Evolutionary conservation across 208 protist genomes (phyloP).

Genomic region (Wallacemonas sp.): DNA sequence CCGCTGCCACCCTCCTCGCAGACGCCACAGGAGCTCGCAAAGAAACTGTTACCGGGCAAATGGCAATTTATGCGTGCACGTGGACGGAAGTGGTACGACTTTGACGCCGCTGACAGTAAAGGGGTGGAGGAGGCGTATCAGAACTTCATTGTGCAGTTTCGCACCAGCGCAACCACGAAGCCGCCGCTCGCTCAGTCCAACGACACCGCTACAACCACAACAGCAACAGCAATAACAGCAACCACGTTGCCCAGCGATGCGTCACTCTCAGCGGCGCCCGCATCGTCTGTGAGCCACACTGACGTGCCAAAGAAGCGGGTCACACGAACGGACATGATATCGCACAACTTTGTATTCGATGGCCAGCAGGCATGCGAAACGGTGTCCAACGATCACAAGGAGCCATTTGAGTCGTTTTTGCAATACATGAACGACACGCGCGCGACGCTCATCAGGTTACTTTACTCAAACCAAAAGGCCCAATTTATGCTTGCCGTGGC

Average conservation of each 20-base stretch:
- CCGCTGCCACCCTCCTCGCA: neutral
- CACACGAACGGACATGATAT: neutral
- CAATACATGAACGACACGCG: neutral
- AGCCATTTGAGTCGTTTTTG: conserved; percentile 9
- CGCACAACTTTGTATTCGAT: neutral
- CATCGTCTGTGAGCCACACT: neutral
- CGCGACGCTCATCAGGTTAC: conserved; percentile 4
- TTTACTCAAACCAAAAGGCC: neutral
- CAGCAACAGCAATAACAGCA: neutral
- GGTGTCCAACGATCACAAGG: conserved; percentile 11
- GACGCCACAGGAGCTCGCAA: neutral
- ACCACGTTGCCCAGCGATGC: neutral
- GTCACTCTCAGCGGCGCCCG: neutral
- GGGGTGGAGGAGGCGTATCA: conserved; percentile 7
- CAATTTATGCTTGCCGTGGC: conserved; percentile 6
- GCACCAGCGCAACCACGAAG: neutral
- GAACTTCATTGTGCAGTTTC: conserved; percentile 10
- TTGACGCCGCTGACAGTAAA: conserved; percentile 5
- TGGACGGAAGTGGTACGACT: conserved; percentile 11
- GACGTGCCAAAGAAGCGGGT: neutral
- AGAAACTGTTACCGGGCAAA: conserved; percentile 6
- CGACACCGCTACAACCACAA: neutral
- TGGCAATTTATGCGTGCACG: conserved; percentile 12
- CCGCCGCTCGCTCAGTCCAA: neutral
- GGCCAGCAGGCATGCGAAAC: neutral